Percentiles rank a stretch among this genome's conserved stretches.
Evolutionary conservation across 352 stramenopile species (phyloP).

Genomic region (Plasmopara muralis): DNA sequence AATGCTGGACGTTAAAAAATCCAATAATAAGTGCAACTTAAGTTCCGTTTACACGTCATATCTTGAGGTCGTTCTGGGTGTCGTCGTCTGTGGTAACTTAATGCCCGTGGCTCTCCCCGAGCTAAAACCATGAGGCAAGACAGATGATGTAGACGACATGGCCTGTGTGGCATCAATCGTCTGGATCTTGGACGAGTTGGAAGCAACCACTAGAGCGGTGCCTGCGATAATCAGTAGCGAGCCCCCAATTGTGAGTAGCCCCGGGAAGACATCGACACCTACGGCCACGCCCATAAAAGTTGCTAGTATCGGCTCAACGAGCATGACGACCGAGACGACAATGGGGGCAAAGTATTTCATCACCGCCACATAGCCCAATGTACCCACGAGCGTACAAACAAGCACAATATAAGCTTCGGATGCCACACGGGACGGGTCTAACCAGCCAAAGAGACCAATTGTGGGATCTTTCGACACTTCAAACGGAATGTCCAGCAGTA

Average conservation of each 20-base stretch:
- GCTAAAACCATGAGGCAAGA: constrained; percentile 36
- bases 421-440: constrained; percentile 52
- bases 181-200: constrained; percentile 68
- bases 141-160: constrained; percentile 44
- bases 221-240: constrained; percentile 63
- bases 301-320: constrained; percentile 82
- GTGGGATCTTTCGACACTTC: constrained; percentile 61
- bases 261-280: constrained; percentile 72
- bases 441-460: constrained; percentile 83
- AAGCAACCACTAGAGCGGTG: constrained; percentile 64
- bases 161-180: constrained; percentile 79
- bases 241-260: constrained; percentile 55
- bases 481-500: constrained; percentile 50
- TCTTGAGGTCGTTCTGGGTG: constrained; percentile 14
- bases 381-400: constrained; percentile 81
- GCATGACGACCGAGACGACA: constrained; percentile 83
- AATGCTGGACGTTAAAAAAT: no score
- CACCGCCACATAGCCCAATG: constrained; percentile 78
- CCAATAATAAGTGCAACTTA: not conserved
- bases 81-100: constrained; percentile 17
- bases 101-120: constrained; percentile 18
- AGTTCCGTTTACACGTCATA: constrained; percentile 9
- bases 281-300: constrained; percentile 65
- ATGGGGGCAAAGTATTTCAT: constrained; percentile 92
- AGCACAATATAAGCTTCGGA: constrained; percentile 82